Conservation (phyloP, 2,329 filamentous ascomycete genomes). For the Exophiala bonariae region DNA sequence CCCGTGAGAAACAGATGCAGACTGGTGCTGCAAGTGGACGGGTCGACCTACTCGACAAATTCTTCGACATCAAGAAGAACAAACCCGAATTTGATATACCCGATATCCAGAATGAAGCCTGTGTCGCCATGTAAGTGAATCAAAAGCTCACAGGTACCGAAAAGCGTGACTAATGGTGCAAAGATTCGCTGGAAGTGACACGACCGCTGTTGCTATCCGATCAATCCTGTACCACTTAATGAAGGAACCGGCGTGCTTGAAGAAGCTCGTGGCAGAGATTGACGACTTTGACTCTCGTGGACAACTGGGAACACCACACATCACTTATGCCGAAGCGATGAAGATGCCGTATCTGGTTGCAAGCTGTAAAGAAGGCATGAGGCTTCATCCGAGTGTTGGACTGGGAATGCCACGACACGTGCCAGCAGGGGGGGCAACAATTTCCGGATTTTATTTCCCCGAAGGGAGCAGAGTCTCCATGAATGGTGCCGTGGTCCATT, state of each 20-base stretch:
- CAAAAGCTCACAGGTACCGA: slow-evolving; percentile 21
- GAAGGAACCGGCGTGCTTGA: slow-evolving; percentile 34
- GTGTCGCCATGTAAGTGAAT: slow-evolving; percentile 9
- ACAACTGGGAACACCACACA: not conserved
- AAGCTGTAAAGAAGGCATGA: slow-evolving; percentile 10
- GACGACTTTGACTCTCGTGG: not conserved
- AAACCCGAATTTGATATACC: slow-evolving; percentile 5
- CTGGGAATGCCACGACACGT: slow-evolving; percentile 25
- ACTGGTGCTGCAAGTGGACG: not conserved
- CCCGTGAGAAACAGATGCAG: not conserved
- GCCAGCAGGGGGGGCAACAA: slow-evolving; percentile 10
- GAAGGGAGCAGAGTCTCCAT: slow-evolving; percentile 3
- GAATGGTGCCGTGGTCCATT: slow-evolving; percentile 21
- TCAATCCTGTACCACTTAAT: slow-evolving; percentile 43
- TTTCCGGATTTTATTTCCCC: slow-evolving; percentile 12
- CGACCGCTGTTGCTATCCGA: slow-evolving; percentile 7
- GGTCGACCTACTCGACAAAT: slow-evolving; percentile 19
- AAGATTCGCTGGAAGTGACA: slow-evolving; percentile 13
- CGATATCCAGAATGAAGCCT: slow-evolving; percentile 11
- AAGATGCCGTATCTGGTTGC: slow-evolving; percentile 10
- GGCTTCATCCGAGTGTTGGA: slow-evolving; percentile 20
- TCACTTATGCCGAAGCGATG: slow-evolving; percentile 5
- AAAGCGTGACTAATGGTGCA: not conserved
- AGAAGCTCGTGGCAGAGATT: slow-evolving; percentile 5
- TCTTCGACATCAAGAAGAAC: slow-evolving; percentile 17